A percentile compares a stretch with the other conserved stretches of the same genome.
Conservation (phyloP, 805 yeast species). For the Wickerhamiella kurtzmanii region DNA sequence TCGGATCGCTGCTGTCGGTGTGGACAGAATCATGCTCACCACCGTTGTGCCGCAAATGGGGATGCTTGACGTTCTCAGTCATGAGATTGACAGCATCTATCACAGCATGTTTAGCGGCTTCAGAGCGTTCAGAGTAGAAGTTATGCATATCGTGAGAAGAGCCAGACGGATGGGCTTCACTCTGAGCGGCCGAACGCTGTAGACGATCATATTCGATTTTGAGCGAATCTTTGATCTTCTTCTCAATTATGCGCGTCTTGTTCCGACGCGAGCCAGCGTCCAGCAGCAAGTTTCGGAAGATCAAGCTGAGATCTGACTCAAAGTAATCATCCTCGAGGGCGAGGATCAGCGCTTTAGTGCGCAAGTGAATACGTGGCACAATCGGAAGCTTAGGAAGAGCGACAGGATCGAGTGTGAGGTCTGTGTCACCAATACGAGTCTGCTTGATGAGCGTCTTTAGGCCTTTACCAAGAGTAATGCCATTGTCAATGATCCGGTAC, state of each 20-base stretch:
- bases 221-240: conserved; percentile 11
- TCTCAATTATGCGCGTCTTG: conserved; percentile 10
- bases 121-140: not conserved
- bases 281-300: conserved; percentile 45
- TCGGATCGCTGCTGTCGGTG: too few species aligned
- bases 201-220: not conserved
- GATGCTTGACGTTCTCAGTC: not conserved
- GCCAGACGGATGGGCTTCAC: not conserved
- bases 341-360: conserved; percentile 43
- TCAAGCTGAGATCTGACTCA: conserved; percentile 55
- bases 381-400: conserved; percentile 20
- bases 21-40: too few species aligned
- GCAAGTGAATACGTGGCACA: conserved; percentile 37
- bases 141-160: not conserved
- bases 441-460: conserved; percentile 37
- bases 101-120: not conserved
- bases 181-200: not conserved
- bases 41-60: not conserved
- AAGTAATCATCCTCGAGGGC: conserved; percentile 82
- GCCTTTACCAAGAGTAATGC: conserved; percentile 54
- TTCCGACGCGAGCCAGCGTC: conserved; percentile 15
- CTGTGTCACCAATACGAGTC: conserved; percentile 18
- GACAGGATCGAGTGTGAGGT: conserved; percentile 19
- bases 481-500: conserved; percentile 67
- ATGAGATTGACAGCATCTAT: not conserved